Evolutionary conservation across 164 flowering plant species (phyloP).

Genomic region (Kalanchoe fedtschenkoi): DNA sequence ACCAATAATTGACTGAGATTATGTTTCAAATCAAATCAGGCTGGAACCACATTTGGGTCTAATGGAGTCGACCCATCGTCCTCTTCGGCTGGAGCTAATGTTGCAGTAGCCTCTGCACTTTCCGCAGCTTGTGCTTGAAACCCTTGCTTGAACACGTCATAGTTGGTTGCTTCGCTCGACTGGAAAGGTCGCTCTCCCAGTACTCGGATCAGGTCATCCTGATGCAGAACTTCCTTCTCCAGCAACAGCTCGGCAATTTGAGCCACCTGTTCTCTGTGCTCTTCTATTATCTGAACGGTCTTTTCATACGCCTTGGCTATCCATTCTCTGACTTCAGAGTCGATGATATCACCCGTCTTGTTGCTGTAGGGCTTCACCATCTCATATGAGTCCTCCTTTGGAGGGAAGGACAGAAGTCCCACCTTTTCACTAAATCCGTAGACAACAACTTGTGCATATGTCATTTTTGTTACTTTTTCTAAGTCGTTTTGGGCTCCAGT

Average conservation of each 20-base stretch:
- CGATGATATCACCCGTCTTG: conserved; percentile 77
- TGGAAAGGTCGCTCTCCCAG: conserved; percentile 78
- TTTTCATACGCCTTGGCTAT: conserved; percentile 61
- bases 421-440: conserved; percentile 90
- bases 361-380: conserved; percentile 86
- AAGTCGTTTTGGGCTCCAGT: conserved; percentile 93
- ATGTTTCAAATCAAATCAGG: too few relatives aligned
- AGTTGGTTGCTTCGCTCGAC: conserved; percentile 50
- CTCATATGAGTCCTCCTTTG: conserved; percentile 53
- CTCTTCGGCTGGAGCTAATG: conserved; percentile 16
- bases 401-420: conserved; percentile 88
- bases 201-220: conserved; percentile 60
- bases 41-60: conserved; percentile 46
- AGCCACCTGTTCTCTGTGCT: conserved; percentile 72
- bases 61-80: conserved; percentile 41
- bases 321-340: conserved; percentile 82
- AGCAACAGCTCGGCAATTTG: conserved; percentile 74
- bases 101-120: background rate
- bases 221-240: conserved; percentile 91
- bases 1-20: too few relatives aligned
- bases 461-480: conserved; percentile 91
- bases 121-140: conserved; percentile 48
- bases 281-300: conserved; percentile 52
- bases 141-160: conserved; percentile 61
- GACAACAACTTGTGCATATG: conserved; percentile 80